Base-by-base conservation (phyloP, 2,329 filamentous ascomycete species). In the Grosmannia serpens region DNA sequence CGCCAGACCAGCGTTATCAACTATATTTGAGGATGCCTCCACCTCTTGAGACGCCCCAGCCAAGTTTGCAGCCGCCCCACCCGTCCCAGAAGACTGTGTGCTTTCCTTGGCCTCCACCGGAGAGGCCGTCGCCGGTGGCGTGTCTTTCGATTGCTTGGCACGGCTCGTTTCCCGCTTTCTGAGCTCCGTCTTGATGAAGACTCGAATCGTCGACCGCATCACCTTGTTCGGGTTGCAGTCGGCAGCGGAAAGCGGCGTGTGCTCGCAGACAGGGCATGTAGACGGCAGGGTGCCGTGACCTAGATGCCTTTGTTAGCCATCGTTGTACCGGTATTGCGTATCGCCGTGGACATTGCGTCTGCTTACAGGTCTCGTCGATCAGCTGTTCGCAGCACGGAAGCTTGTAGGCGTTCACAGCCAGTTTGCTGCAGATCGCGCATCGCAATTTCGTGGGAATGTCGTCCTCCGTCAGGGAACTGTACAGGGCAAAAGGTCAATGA, bases 371-470 rank as follows among this genome's bases (percentile, higher is more conserved):
- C 68, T 92, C 88, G 77, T 94, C 97, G 60, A 97, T 95, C 47
- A 88, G 86, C 69, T 95, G 92, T 68, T 96, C 94, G 72, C 94
- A 99, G 74, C 94, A 99, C 1, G 91, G 89, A 31, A 96, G 78
- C 63, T 91, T 88, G 70, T 90, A 95, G 10, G 92, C 89, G 70
- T 96, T 95, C 63, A 95, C 77, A 33, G 91, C 91, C 60, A 97
- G 79, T 71, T 89, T 91, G 75, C 88, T 94, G 74, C 94, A 99
- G 65, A 90, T 89, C 56, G 90, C 90, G 77, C 94, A 99, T 73
- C 91, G 88, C 63, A 99, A 81, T 78, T 96, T 96, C 67, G 91
- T 90, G n/a, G 94, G 94, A 59, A 96, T 91, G 62, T 94, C 89
- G 66, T 92, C 89, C 64, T 87, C 83, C 24, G 83, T 77, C 61